These are phyloP conservation scores for Polyporus tsugae DNA, from an alignment of 1,284 basidiomycete genomes.

Conservation along the genomic window DNA sequence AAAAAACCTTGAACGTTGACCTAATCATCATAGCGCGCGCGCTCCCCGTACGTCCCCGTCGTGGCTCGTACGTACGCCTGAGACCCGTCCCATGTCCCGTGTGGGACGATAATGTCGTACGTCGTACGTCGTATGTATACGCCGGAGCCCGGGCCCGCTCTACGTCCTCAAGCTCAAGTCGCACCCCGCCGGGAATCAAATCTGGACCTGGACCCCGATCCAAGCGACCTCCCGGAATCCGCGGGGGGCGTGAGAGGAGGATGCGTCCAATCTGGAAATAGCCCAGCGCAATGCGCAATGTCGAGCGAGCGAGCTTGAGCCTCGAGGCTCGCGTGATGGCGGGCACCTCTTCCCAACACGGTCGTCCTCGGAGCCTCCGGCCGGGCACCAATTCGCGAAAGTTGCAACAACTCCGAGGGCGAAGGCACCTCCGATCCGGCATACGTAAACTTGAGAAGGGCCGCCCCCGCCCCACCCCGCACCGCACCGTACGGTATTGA, in stretches of 20 bases:
- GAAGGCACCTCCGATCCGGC: constrained; percentile 13
- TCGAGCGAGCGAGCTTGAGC: background rate
- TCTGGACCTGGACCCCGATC: background rate
- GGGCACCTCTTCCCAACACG: background rate
- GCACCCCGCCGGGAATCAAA: constrained; percentile 26
- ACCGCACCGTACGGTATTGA: constrained; percentile 13
- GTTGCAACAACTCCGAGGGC: constrained; percentile 1
- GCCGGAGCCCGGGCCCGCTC: background rate
- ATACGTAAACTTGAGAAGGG: constrained; percentile 16
- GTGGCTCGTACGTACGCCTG: too few species aligned
- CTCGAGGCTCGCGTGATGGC: background rate
- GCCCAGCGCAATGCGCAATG: background rate
- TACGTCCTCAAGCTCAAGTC: background rate
- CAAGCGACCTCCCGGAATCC: background rate
- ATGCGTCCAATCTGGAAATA: background rate
- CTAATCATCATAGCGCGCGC: background rate
- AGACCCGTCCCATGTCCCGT: too few species aligned
- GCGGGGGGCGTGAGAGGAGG: constrained; percentile 2
- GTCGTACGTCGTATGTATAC: background rate
- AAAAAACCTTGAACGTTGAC: background rate
- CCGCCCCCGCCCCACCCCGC: background rate
- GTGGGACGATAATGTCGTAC: background rate
- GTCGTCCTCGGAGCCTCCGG: background rate
- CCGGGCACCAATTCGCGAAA: background rate
- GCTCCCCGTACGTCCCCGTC: background rate